Percentiles rank a stretch among this genome's conserved stretches.
These are phyloP conservation scores for Pleurotus giganteus DNA, from an alignment of 768 basidiomycete species.

Conservation along the genomic window DNA sequence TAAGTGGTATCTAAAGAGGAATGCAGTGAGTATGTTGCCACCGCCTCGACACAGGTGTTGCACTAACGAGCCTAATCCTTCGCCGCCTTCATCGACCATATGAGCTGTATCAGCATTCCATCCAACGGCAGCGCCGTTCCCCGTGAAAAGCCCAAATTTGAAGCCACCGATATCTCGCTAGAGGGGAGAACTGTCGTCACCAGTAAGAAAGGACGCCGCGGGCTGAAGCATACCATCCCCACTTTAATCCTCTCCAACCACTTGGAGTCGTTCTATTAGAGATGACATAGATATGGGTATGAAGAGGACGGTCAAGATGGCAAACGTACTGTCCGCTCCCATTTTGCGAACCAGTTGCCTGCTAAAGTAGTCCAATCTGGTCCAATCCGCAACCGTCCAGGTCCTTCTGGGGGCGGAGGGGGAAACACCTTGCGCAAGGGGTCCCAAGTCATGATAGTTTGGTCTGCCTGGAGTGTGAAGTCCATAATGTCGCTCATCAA, in stretches of 20 bases:
- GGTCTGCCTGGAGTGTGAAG: constrained; percentile 31
- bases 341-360: constrained; percentile 39
- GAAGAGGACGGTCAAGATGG: neutral
- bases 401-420: constrained; percentile 32
- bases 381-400: constrained; percentile 33
- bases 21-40: neutral
- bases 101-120: constrained; percentile 38
- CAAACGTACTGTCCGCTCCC: constrained; percentile 33
- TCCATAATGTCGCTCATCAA: constrained; percentile 38
- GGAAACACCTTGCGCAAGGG: constrained; percentile 35
- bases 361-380: constrained; percentile 37
- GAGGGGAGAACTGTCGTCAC: neutral
- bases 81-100: constrained; percentile 34
- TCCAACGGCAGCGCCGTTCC: constrained; percentile 32
- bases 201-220: neutral
- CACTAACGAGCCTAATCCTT: constrained; percentile 29
- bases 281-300: neutral
- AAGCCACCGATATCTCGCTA: constrained; percentile 35
- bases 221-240: constrained; percentile 27
- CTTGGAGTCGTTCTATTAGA: constrained; percentile 28
- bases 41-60: neutral
- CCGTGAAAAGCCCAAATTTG: constrained; percentile 35
- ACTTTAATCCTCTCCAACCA: constrained; percentile 34
- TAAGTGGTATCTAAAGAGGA: constrained; percentile 26
- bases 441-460: constrained; percentile 38